These are phyloP conservation scores for Tetrahymena borealis DNA, from an alignment of 73 alveolate genomes.

Conservation along the genomic window DNA sequence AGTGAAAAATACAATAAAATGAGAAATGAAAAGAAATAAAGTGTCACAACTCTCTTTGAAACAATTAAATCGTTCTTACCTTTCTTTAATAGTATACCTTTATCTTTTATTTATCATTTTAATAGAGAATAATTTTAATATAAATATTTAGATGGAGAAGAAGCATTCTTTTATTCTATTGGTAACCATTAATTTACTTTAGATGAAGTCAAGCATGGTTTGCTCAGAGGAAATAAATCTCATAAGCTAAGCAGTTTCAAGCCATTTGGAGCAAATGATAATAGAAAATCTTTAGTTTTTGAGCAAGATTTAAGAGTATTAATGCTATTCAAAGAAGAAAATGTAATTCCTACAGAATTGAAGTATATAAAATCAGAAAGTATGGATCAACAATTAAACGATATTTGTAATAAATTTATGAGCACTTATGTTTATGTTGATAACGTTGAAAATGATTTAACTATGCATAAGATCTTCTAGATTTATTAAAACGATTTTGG, in stretches of 20 bases:
- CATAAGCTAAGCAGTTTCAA: background rate
- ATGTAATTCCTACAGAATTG: background rate
- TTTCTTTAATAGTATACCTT: background rate
- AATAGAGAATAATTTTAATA: background rate
- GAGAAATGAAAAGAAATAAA: constrained; percentile 5
- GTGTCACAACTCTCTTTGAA: background rate
- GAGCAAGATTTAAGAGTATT: background rate
- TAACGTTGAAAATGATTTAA: background rate
- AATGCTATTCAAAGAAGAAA: background rate
- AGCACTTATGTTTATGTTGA: background rate
- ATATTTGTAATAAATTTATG: background rate
- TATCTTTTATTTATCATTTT: background rate
- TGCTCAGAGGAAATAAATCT: constrained; percentile 52
- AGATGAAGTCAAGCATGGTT: constrained; percentile 71
- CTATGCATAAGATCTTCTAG: background rate
- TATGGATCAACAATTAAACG: background rate
- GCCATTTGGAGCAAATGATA: background rate
- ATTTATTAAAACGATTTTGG: background rate
- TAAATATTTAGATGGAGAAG: background rate
- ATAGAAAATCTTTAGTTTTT: background rate
- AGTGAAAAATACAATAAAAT: constrained; percentile 28
- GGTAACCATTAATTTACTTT: constrained; percentile 51
- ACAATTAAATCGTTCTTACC: background rate
- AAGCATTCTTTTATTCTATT: constrained; percentile 46
- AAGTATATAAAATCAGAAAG: background rate